Evolutionary conservation across 768 basidiomycete species (phyloP).

Genomic region (Leccinum aurantiacum): DNA sequence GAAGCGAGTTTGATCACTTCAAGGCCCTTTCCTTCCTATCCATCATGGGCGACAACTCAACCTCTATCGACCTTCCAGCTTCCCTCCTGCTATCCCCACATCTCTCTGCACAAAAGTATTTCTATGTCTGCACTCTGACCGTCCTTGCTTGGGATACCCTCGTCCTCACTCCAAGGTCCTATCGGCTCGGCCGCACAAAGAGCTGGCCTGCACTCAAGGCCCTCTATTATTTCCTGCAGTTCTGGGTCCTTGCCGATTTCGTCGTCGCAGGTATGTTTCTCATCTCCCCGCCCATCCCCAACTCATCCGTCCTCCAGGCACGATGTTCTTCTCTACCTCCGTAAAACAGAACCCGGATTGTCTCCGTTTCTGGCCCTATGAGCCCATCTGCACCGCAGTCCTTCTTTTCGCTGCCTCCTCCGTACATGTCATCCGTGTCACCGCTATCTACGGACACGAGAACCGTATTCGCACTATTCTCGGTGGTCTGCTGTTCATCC

Average conservation of each 20-base stretch:
- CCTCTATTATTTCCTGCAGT: constrained; percentile 69
- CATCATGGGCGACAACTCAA: constrained; percentile 22
- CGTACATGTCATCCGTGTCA: constrained; percentile 75
- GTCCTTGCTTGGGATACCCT: constrained; percentile 90
- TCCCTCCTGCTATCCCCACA: constrained; percentile 76
- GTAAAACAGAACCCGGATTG: constrained; percentile 58
- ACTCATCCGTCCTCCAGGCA: constrained; percentile 45
- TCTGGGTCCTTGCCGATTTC: constrained; percentile 82
- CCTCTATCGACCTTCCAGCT: constrained; percentile 43
- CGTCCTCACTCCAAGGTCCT: constrained; percentile 77
- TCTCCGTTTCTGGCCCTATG: constrained; percentile 74
- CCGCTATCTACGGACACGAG: constrained; percentile 71
- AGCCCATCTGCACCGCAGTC: constrained; percentile 82
- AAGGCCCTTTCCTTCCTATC: background rate
- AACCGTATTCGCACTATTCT: constrained; percentile 54
- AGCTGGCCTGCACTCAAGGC: constrained; percentile 79
- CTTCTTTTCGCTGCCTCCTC: constrained; percentile 70
- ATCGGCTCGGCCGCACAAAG: constrained; percentile 60
- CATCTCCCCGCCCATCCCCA: background rate
- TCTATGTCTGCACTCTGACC: constrained; percentile 85
- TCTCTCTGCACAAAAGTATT: constrained; percentile 84
- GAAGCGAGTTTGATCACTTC: no score
- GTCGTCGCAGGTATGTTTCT: constrained; percentile 58
- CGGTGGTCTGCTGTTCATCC: constrained; percentile 59
- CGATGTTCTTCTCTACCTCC: constrained; percentile 81